Conservation (phyloP, 495 filamentous ascomycete species). For the Bacidia rubella region DNA sequence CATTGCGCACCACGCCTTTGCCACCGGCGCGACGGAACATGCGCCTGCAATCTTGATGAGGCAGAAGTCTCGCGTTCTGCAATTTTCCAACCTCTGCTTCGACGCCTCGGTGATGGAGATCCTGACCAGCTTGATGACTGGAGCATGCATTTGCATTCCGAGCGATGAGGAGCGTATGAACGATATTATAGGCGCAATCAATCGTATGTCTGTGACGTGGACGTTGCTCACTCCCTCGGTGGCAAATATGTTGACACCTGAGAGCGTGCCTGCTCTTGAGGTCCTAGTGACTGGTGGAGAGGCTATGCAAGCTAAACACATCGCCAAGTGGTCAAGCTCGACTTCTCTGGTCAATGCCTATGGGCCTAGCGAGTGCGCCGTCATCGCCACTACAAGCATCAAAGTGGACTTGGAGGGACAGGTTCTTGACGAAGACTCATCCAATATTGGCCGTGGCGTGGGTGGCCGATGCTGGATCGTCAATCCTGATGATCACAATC, state of each 20-base stretch:
- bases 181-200: slow-evolving; percentile 21
- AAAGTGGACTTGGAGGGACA: slow-evolving; percentile 2
- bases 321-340: slow-evolving; percentile 30
- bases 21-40: slow-evolving; percentile 11
- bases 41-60: slow-evolving; percentile 31
- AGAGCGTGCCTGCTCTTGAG: slow-evolving; percentile 33
- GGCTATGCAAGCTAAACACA: slow-evolving; percentile 33
- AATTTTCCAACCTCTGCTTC: slow-evolving; percentile 40
- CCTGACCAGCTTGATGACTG: slow-evolving; percentile 32
- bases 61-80: slow-evolving; percentile 28
- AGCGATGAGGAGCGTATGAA: slow-evolving; percentile 28
- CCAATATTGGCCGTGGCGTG: slow-evolving; percentile 27
- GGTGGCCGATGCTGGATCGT: slow-evolving; percentile 34
- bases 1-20: slow-evolving; percentile 40
- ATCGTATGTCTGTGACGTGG: slow-evolving; percentile 23
- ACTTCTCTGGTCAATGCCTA: slow-evolving; percentile 38
- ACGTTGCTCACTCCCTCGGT: slow-evolving; percentile 32
- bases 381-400: slow-evolving; percentile 28
- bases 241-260: slow-evolving; percentile 33
- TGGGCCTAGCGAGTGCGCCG: slow-evolving; percentile 40
- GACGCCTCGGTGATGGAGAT: slow-evolving; percentile 41
- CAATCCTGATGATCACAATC: slow-evolving; percentile 33
- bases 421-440: slow-evolving; percentile 7
- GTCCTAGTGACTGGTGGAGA: slow-evolving; percentile 43
- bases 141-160: slow-evolving; percentile 39